Evolutionary conservation across 805 yeast species (phyloP), one percentile per base, ranked within the genome.

Genomic region (Starmerella sp.): DNA sequence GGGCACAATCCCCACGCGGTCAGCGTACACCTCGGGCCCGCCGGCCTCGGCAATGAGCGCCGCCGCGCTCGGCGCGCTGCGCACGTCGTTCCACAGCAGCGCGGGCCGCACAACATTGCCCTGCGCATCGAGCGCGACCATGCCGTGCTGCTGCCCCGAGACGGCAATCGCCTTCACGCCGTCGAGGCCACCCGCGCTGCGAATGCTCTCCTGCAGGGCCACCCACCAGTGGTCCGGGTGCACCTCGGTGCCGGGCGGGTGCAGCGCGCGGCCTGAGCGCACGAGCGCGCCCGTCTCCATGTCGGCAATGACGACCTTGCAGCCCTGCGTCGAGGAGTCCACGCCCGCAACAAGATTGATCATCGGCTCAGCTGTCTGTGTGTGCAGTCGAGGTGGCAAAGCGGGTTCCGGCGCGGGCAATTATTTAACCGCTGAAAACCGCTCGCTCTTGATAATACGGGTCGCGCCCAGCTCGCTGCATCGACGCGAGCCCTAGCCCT

Each of bases 91-190:
- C 65, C 65, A 63, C 31, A 62, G 52, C 54, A 63, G 30, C 7
- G 65, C 65, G 1, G 56, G 57, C 3, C 65, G 60, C 7, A 63
- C 54, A 5, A 62, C 63, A 3, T n/a, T 8, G n/a, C 65, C 65
- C 1, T 30, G 10, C 4, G 10, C 9, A 46, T 57, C 63, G 5
- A 63, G 53, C 7, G 55, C 55, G 5, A 63, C 63, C 57, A 63
- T 53, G 2, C 65, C 65, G 31, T 63, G 65, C 55, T 63, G 65
- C 53, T 63, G 65, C 28, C 65, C 65, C 11, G 65, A 57, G n/a
- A 63, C 55, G 1, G 65, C 52, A 37, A 63, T 57, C 10, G 63
- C 63, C n/a, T 48, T 9, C 17, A 63, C 63, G 32, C 57, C 65
- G 5, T 38, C 55, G n/a, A 63, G 54, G 3, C 65, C 63, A 30